A percentile compares a stretch with the other conserved stretches of the same genome.
Evolutionary conservation across 179 eudicot species (phyloP).

Genomic region (Corrigiola litoralis): DNA sequence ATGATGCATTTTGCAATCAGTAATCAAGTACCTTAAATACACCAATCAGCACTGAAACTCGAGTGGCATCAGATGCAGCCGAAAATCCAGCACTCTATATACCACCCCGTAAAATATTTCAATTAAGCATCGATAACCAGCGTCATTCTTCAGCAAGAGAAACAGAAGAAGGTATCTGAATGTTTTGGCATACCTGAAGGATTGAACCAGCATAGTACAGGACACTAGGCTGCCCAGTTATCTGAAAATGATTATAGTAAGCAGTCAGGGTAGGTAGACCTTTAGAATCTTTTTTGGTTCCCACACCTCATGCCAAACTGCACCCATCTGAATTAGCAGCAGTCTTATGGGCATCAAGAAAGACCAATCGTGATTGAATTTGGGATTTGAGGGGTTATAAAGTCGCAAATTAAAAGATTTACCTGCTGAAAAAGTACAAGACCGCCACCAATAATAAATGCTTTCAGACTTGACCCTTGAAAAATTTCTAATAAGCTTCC

Average conservation of each 20-base stretch:
- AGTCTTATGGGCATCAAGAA: too few relatives aligned
- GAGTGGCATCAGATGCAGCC: constrained; percentile 96
- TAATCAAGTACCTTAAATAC: constrained; percentile 64
- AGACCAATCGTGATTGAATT: neutral
- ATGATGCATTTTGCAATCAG: neutral
- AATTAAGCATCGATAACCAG: constrained; percentile 4
- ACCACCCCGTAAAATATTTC: constrained; percentile 8
- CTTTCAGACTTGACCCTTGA: constrained; percentile 85
- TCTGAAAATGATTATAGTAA: constrained; percentile 36
- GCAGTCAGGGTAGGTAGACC: constrained; percentile 11
- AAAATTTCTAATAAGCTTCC: constrained; percentile 80
- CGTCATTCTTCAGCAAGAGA: neutral
- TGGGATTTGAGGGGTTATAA: neutral
- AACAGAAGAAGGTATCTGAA: neutral
- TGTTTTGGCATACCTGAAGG: constrained; percentile 63
- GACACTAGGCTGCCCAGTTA: constrained; percentile 98
- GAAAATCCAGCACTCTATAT: constrained; percentile 95
- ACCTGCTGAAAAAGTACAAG: constrained; percentile 98
- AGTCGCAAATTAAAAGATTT: constrained; percentile 8
- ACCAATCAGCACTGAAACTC: constrained; percentile 89
- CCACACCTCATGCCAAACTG: neutral
- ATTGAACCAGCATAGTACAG: constrained; percentile 96
- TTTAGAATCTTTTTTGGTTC: neutral
- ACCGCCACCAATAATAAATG: constrained; percentile 92
- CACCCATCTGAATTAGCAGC: too few relatives aligned